Evolutionary conservation across 2,329 filamentous ascomycete genomes (phyloP).

Genomic region (Trichoderma sp.): DNA sequence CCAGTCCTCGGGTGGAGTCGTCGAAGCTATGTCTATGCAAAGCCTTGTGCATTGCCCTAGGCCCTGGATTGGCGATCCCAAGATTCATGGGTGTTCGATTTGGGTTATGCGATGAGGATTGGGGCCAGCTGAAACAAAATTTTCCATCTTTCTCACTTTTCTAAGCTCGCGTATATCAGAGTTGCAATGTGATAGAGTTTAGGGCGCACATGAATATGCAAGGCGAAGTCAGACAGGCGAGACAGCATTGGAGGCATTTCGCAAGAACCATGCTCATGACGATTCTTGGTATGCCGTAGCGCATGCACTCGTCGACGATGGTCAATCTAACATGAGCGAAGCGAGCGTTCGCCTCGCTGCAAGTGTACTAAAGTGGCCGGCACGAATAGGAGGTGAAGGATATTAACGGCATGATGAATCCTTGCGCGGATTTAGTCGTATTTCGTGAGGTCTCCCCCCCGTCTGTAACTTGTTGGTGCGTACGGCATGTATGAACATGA

Average conservation of each 20-base stretch:
- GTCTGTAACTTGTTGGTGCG: background rate
- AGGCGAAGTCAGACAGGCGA: background rate
- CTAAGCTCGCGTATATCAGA: background rate
- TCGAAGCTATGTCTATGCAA: constrained; percentile 2
- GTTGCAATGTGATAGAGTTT: background rate
- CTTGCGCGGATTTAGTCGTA: constrained; percentile 1
- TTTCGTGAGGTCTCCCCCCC: background rate
- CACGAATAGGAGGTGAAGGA: constrained; percentile 14
- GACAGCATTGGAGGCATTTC: background rate
- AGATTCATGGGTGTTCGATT: constrained; percentile 14
- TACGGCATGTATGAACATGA: background rate
- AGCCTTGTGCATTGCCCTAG: background rate
- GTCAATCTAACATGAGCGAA: background rate
- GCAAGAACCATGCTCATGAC: background rate
- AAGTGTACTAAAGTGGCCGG: background rate
- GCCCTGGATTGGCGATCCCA: constrained; percentile 5
- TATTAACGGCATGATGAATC: constrained; percentile 11
- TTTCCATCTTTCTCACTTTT: background rate
- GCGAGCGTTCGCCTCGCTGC: constrained; percentile 12
- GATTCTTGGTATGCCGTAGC: background rate
- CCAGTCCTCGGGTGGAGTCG: background rate
- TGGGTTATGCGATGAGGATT: background rate
- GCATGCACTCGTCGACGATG: background rate
- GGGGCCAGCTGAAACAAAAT: background rate
- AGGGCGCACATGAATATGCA: background rate